These are phyloP conservation scores for Pleurotus tuoliensis DNA, from an alignment of 768 basidiomycete genomes.

Conservation along the genomic window DNA sequence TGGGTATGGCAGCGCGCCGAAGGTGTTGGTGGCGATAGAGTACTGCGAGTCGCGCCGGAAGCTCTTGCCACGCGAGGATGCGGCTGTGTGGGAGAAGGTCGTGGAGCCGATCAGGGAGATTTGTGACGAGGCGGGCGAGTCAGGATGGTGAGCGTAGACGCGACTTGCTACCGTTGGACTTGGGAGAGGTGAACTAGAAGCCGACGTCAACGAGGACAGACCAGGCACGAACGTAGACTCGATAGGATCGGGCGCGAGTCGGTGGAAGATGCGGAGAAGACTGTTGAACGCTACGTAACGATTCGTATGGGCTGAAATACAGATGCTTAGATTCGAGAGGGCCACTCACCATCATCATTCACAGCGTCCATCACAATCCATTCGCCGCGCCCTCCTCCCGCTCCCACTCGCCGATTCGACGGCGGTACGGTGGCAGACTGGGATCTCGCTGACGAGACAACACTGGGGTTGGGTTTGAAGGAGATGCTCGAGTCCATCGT, in stretches of 20 bases:
- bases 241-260: conserved; percentile 23
- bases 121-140: conserved; percentile 3
- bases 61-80: background rate
- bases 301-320: background rate
- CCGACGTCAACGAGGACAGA: conserved; percentile 11
- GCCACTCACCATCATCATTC: conserved; percentile 24
- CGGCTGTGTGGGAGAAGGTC: background rate
- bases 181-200: conserved; percentile 8
- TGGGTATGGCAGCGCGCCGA: conserved; percentile 52
- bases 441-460: background rate
- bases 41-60: conserved; percentile 4
- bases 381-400: conserved; percentile 13
- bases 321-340: conserved; percentile 3
- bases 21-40: conserved; percentile 14
- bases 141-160: conserved; percentile 11
- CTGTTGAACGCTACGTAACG: conserved; percentile 27
- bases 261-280: conserved; percentile 34
- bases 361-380: conserved; percentile 35
- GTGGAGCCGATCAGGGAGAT: background rate
- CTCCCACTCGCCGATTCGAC: background rate
- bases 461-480: too few relatives aligned
- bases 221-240: conserved; percentile 39
- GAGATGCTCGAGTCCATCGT: background rate
- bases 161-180: conserved; percentile 24
- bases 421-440: background rate